A percentile compares a stretch with the other conserved stretches of the same genome.
These are phyloP conservation scores for Geosmithia flava DNA, from an alignment of 2,329 filamentous ascomycete species.

Conservation along the genomic window DNA sequence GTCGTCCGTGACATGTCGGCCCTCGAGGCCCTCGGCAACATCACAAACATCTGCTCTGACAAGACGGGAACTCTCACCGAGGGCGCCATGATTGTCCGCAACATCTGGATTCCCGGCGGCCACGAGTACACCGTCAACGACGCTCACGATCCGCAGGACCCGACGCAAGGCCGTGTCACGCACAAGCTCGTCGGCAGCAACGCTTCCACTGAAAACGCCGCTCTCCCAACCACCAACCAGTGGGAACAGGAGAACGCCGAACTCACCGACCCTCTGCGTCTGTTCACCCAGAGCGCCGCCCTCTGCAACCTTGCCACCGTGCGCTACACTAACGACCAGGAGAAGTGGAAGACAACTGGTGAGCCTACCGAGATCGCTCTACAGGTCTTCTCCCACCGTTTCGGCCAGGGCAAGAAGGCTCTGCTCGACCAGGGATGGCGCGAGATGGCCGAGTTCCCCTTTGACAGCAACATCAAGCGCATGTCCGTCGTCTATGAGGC, in stretches of 20 bases:
- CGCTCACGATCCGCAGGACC: constrained; percentile 48
- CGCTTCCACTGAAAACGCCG: too few relatives aligned
- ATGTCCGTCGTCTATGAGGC: constrained; percentile 64
- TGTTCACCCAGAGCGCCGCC: constrained; percentile 42
- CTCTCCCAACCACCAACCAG: constrained; percentile 9
- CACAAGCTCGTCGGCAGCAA: constrained; percentile 28
- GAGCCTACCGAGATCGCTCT: constrained; percentile 68
- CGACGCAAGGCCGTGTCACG: constrained; percentile 43
- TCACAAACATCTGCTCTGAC: constrained; percentile 63
- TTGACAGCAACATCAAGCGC: constrained; percentile 65
- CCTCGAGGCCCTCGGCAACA: constrained; percentile 56
- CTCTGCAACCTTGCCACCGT: constrained; percentile 56
- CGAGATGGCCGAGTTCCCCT: constrained; percentile 61
- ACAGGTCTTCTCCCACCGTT: constrained; percentile 62
- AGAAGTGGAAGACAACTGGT: constrained; percentile 53
- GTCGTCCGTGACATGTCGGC: constrained; percentile 54
- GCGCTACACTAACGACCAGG: constrained; percentile 37
- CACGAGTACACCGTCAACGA: constrained; percentile 48
- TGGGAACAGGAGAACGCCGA: constrained; percentile 23
- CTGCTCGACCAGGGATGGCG: constrained; percentile 44
- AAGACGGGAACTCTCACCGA: constrained; percentile 61
- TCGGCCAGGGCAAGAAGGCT: constrained; percentile 43
- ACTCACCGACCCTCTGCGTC: constrained; percentile 35
- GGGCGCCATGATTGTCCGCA: constrained; percentile 57
- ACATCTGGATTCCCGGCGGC: constrained; percentile 49